Percentiles rank a stretch among this genome's conserved stretches.
Conservation (phyloP, 73 alveolate species). For the Tetrahymena elliotti region DNA sequence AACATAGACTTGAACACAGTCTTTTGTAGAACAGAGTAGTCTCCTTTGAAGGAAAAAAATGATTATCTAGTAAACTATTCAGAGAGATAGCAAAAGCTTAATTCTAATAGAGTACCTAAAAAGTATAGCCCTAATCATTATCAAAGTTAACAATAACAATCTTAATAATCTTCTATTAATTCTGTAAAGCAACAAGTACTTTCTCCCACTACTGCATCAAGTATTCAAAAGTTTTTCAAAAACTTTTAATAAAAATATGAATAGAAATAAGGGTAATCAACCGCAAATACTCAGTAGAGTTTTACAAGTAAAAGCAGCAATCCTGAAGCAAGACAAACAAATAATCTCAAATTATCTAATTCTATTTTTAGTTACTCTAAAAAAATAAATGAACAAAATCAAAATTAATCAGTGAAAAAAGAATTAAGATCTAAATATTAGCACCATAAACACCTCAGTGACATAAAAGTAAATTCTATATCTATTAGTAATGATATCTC, state of each 20-base stretch:
- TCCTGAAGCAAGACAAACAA: neutral
- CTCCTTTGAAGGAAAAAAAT: neutral
- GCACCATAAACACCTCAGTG: neutral
- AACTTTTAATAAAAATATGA: neutral
- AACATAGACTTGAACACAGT: neutral
- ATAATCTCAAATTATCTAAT: neutral
- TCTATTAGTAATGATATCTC: neutral
- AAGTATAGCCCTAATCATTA: neutral
- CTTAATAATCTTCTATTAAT: neutral
- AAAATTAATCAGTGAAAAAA: neutral
- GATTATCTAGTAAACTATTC: neutral
- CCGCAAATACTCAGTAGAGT: neutral
- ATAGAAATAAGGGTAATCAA: neutral
- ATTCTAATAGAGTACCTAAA: neutral
- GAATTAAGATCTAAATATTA: neutral
- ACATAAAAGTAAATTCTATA: neutral
- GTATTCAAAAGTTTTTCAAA: neutral
- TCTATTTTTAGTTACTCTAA: neutral
- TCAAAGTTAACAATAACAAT: neutral
- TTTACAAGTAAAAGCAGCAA: neutral
- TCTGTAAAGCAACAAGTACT: neutral
- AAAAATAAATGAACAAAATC: neutral
- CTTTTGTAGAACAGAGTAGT: neutral
- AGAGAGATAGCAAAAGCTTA: neutral
- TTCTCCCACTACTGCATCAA: neutral